Evolutionary conservation across 2,329 filamentous ascomycete species (phyloP).

Genomic region (Clarireedia paspali): DNA sequence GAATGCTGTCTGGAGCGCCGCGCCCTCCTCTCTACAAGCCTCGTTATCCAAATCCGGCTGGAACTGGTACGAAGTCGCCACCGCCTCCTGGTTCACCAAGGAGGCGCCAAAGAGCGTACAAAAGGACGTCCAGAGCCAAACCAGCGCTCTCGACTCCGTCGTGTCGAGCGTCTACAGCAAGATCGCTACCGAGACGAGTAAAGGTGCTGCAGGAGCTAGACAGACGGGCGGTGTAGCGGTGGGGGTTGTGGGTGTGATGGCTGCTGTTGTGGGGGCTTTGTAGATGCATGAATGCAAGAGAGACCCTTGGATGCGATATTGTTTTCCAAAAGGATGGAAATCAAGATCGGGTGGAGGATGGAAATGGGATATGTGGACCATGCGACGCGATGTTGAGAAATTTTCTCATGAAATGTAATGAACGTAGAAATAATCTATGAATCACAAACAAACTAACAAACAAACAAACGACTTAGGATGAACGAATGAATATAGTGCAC

Average conservation of each 20-base stretch:
- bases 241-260: slow-evolving; percentile 11
- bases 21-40: slow-evolving; percentile 11
- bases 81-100: slow-evolving; percentile 20
- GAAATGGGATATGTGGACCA: no score
- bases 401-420: no score
- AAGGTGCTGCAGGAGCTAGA: slow-evolving; percentile 4
- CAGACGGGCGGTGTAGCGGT: slow-evolving; percentile 4
- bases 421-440: no score
- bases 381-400: no score
- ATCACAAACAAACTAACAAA: no score
- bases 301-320: no score
- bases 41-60: slow-evolving; percentile 13
- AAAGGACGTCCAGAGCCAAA: slow-evolving; percentile 15
- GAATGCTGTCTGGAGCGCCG: slow-evolving; percentile 17
- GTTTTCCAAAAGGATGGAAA: no score
- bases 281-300: neutral
- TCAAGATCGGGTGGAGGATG: no score
- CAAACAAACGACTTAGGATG: no score
- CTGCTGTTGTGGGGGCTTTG: slow-evolving; percentile 7
- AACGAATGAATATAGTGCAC: no score
- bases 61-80: slow-evolving; percentile 8
- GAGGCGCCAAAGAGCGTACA: slow-evolving; percentile 12
- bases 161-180: slow-evolving; percentile 11
- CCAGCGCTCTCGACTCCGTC: slow-evolving; percentile 4
- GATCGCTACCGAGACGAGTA: slow-evolving; percentile 16